These are phyloP conservation scores for Suaeda aralocaspica DNA, from an alignment of 148 eudicot genomes.

Conservation along the genomic window DNA sequence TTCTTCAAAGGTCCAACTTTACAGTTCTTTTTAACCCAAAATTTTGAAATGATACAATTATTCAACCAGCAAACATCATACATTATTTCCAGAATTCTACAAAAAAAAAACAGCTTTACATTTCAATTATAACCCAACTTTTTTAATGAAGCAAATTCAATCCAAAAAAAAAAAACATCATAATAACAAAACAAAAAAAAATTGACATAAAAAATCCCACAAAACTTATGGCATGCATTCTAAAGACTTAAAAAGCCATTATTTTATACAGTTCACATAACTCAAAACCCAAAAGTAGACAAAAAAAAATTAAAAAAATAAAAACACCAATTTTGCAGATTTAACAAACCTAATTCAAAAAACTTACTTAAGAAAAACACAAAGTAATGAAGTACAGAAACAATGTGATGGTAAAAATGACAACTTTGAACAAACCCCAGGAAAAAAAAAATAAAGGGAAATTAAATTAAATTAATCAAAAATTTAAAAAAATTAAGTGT, in stretches of 20 bases:
- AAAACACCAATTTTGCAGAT: not conserved
- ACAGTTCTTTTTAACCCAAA: not conserved
- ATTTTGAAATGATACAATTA: not conserved
- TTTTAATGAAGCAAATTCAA: not conserved
- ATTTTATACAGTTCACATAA: constrained; percentile 2
- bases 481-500: not conserved
- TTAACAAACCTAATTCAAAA: not conserved
- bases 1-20: not conserved
- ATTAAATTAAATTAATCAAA: not conserved
- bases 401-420: not conserved
- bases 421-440: constrained; percentile 13
- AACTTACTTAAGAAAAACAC: not conserved
- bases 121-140: not conserved
- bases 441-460: not conserved
- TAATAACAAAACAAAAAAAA: not conserved
- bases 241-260: constrained; percentile 8
- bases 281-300: not conserved
- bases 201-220: not conserved
- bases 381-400: not conserved
- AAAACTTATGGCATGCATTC: constrained; percentile 20
- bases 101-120: not conserved
- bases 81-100: not conserved
- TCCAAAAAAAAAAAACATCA: not conserved
- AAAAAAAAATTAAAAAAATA: not conserved
- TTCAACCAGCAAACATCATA: not conserved